A percentile compares a stretch with the other conserved stretches of the same genome.
phyloP scores from a whole-genome alignment of 352 stramenopile genomes.

The Blastocystis hominis region DNA sequence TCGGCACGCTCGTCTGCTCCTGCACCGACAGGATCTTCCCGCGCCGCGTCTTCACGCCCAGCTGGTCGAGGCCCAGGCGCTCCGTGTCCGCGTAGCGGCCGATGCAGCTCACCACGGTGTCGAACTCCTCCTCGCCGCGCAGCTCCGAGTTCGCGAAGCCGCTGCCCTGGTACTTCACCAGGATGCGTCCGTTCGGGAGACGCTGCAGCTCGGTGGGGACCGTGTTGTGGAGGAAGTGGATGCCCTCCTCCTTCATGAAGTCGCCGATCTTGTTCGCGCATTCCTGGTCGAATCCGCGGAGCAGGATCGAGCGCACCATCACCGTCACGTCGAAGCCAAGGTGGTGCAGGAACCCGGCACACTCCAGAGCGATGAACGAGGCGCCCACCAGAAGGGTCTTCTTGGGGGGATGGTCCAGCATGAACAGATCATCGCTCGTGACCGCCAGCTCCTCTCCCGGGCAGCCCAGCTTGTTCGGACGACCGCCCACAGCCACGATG shows the following conservation, averaged over 20 bases:
- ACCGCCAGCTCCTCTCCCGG: conserved; percentile 83
- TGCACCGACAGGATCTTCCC: conserved; percentile 77
- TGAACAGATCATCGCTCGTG: conserved; percentile 68
- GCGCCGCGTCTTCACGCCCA: conserved; percentile 73
- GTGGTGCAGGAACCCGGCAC: conserved; percentile 85
- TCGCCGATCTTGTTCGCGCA: conserved; percentile 82
- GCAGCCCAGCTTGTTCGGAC: conserved; percentile 77
- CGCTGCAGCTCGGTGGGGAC: conserved; percentile 83
- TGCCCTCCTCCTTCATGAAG: conserved; percentile 80
- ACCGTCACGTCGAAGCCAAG: conserved; percentile 85
- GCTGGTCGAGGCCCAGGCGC: conserved; percentile 76
- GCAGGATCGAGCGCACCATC: conserved; percentile 87
- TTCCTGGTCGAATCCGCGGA: conserved; percentile 92
- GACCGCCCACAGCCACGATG: conserved; percentile 85
- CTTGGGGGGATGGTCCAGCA: conserved; percentile 71
- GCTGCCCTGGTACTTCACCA: conserved; percentile 71
- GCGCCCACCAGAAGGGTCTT: conserved; percentile 90
- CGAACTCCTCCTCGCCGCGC: conserved; percentile 76
- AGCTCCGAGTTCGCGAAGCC: conserved; percentile 61
- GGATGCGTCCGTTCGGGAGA: conserved; percentile 69
- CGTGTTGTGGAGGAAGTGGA: conserved; percentile 79
- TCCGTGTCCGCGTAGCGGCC: conserved; percentile 81
- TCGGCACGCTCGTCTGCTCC: conserved; percentile 82
- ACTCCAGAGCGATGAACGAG: conserved; percentile 95
- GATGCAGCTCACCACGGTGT: conserved; percentile 87